Evolutionary conservation across 495 filamentous ascomycete species (phyloP).

Genomic region (Podospora australis): DNA sequence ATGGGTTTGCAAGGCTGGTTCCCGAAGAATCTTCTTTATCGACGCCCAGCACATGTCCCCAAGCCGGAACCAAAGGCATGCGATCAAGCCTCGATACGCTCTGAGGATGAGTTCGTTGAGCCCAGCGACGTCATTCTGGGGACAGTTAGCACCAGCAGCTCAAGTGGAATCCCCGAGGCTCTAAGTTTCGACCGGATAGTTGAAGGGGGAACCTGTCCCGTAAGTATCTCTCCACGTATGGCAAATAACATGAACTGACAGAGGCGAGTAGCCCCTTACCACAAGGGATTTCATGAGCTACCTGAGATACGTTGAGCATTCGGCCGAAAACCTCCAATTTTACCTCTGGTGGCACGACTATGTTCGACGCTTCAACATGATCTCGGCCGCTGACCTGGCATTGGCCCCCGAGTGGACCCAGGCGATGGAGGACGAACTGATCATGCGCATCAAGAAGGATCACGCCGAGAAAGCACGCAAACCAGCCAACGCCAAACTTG

Average conservation of each 20-base stretch:
- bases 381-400: constrained; percentile 43
- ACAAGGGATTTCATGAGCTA: constrained; percentile 77
- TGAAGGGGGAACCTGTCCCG: constrained; percentile 67
- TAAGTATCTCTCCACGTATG: constrained; percentile 32
- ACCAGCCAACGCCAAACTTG: constrained; percentile 21
- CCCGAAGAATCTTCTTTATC: no score
- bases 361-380: constrained; percentile 48
- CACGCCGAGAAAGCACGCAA: constrained; percentile 28
- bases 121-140: constrained; percentile 17
- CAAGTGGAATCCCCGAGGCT: constrained; percentile 54
- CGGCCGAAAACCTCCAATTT: constrained; percentile 76
- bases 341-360: constrained; percentile 70
- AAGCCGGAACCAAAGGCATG: constrained; percentile 18
- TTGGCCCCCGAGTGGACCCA: constrained; percentile 59
- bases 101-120: constrained; percentile 11
- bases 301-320: constrained; percentile 63
- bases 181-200: constrained; percentile 69
- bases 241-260: background rate
- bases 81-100: constrained; percentile 20
- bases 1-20: constrained; percentile 31
- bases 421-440: constrained; percentile 45
- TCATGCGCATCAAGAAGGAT: constrained; percentile 33
- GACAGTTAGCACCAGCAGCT: constrained; percentile 13
- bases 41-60: constrained; percentile 32
- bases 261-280: constrained; percentile 56